Evolutionary conservation across 495 filamentous ascomycete species (phyloP).

Genomic region (Pseudoneurospora amorphoporcata): DNA sequence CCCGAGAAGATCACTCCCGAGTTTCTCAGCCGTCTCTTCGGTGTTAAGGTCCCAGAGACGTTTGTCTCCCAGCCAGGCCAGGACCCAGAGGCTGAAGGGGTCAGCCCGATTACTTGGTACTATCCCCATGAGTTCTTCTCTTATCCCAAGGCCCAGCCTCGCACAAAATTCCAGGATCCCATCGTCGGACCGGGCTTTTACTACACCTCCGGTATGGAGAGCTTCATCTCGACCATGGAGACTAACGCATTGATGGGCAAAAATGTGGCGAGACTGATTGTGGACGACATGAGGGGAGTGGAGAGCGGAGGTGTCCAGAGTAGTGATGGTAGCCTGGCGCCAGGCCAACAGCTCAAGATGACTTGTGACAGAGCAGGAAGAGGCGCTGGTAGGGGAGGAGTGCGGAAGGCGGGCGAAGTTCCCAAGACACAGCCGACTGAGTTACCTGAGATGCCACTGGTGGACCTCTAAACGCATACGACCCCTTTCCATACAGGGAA

Average conservation of each 20-base stretch:
- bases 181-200: constrained; percentile 58
- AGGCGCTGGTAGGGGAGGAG: background rate
- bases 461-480: background rate
- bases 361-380: constrained; percentile 4
- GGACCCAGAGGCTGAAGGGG: background rate
- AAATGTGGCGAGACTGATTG: constrained; percentile 77
- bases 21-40: constrained; percentile 47
- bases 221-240: constrained; percentile 97
- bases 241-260: constrained; percentile 91
- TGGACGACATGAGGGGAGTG: constrained; percentile 38
- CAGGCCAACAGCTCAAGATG: constrained; percentile 1
- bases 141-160: constrained; percentile 74
- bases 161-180: constrained; percentile 79
- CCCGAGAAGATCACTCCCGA: constrained; percentile 51
- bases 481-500: background rate
- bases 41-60: constrained; percentile 29
- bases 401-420: constrained; percentile 1
- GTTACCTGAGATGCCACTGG: background rate
- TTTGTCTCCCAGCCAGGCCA: constrained; percentile 13
- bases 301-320: constrained; percentile 1
- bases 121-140: constrained; percentile 61
- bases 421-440: constrained; percentile 4
- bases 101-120: constrained; percentile 63
- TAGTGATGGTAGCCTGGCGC: background rate
- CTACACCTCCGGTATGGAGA: constrained; percentile 91